phyloP scores from a whole-genome alignment of 2,329 filamentous ascomycete genomes.

The Cladosporium sp. region DNA sequence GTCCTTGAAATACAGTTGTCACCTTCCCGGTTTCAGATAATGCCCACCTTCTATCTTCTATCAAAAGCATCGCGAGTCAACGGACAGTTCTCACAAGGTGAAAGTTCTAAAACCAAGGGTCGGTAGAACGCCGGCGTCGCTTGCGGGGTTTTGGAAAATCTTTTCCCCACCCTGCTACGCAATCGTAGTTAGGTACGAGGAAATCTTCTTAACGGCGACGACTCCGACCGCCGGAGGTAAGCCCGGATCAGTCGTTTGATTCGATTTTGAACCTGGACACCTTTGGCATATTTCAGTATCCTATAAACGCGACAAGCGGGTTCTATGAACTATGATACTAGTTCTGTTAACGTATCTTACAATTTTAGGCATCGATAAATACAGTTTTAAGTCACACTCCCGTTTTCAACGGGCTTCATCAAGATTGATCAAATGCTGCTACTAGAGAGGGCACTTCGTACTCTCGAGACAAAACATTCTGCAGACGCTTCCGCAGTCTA shows the following conservation, averaged over 20 bases:
- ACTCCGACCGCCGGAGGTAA: not conserved
- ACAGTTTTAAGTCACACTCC: too few relatives aligned
- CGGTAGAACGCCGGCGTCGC: not conserved
- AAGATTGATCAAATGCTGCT: too few relatives aligned
- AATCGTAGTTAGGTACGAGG: not conserved
- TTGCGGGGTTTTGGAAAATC: not conserved
- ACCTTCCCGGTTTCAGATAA: not conserved
- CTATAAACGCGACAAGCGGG: too few relatives aligned
- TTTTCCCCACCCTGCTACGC: not conserved
- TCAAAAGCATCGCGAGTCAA: not conserved
- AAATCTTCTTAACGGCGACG: not conserved
- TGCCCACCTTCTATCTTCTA: not conserved
- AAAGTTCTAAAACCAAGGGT: not conserved
- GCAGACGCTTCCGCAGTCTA: too few relatives aligned
- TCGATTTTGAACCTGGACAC: too few relatives aligned
- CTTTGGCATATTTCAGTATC: too few relatives aligned
- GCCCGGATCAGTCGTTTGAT: not conserved
- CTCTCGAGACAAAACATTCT: too few relatives aligned
- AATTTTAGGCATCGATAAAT: too few relatives aligned
- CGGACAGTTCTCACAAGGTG: not conserved
- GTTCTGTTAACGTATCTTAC: too few relatives aligned
- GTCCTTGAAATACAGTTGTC: not conserved
- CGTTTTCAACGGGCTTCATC: too few relatives aligned
- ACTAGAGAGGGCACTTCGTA: too few relatives aligned
- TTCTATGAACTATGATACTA: too few relatives aligned